Percentiles rank a stretch among this genome's conserved stretches.
phyloP scores from a whole-genome alignment of 495 filamentous ascomycete species.

The Penicillium chermesinum region DNA sequence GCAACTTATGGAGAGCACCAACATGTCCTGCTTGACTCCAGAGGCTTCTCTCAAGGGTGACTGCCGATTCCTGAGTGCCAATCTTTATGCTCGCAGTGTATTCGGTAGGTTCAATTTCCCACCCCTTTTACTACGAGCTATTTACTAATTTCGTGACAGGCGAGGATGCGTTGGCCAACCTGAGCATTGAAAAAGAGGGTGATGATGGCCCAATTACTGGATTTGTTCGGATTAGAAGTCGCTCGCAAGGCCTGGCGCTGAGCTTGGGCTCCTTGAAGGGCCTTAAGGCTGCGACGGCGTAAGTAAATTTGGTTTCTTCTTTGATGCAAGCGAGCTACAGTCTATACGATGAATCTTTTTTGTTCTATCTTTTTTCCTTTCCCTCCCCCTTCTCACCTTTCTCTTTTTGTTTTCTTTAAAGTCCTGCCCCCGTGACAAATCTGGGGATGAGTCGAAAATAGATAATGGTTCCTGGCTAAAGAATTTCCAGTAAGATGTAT shows the following conservation, averaged over 20 bases:
- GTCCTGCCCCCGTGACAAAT: neutral
- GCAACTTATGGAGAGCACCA: conserved; percentile 94
- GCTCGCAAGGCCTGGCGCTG: conserved; percentile 91
- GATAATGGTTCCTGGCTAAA: conserved; percentile 6
- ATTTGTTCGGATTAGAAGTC: conserved; percentile 97
- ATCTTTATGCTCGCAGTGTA: conserved; percentile 94
- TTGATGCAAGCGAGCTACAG: conserved; percentile 24
- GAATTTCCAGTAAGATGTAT: neutral
- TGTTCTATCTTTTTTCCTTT: conserved; percentile 14
- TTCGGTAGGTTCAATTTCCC: conserved; percentile 68
- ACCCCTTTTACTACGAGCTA: neutral
- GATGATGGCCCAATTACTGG: conserved; percentile 94
- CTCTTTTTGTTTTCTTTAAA: conserved; percentile 20
- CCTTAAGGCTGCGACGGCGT: conserved; percentile 57
- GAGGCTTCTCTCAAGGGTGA: conserved; percentile 96
- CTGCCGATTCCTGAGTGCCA: conserved; percentile 96
- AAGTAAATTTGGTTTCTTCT: conserved; percentile 27
- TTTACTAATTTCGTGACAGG: conserved; percentile 54
- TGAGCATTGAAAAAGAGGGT: conserved; percentile 97
- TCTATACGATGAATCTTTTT: conserved; percentile 22
- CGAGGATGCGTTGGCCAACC: conserved; percentile 96
- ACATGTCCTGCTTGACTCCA: conserved; percentile 97
- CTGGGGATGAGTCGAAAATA: conserved; percentile 7
- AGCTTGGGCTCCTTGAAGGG: conserved; percentile 95
- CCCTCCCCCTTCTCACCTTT: conserved; percentile 18